Evolutionary conservation across 2,329 filamentous ascomycete species (phyloP), one percentile per base, ranked within the genome.

Genomic region (Colletotrichum neosansevieriae): DNA sequence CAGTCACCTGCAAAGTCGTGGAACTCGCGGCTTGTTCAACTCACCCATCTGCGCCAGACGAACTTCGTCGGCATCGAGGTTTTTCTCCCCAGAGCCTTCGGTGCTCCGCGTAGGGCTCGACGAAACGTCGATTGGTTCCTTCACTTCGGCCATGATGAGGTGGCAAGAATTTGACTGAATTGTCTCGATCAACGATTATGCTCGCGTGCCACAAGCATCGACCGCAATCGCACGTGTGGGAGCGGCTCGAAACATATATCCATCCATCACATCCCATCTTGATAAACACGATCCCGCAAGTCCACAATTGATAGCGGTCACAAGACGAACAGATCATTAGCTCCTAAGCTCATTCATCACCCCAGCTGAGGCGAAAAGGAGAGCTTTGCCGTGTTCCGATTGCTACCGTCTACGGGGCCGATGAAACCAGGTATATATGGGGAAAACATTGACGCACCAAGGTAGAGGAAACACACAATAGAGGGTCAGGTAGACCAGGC

Each of bases 1-100:
- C 11, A 12, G 10, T 9, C 29, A 29, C 7, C n/a, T n/a, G n/a
- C 0, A 6, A 7, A 10, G 29, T 12, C 2, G 2, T 15, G 19
- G 4, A 4, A 24, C 7, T 29, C 7, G 29, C 29, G 6, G 29
- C 6, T 7, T 29, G 29, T 9, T 29, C 6, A 29, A 29, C 54
- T 32, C 67, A 82, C 80, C 80, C 81, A 82, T 82, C 66, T 83
- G 81, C 24, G 81, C 81, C 71, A 83, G 71, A 63, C 80, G 79
- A 34, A 79, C 54, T 69, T 82, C 81, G 63, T 83, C 81, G 13
- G 76, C 76, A 72, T 81, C 73, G 19, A 69, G 53, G 29, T 17
- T 36, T 34, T 64, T 65, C 42, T 71, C 67, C 17, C 47, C 53
- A 11, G 53, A 47, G 2, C 38, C 69, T 11, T 70, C 69, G 32